Base-by-base conservation (phyloP, 75 land plant genomes). In the Cryptomeria japonica region DNA sequence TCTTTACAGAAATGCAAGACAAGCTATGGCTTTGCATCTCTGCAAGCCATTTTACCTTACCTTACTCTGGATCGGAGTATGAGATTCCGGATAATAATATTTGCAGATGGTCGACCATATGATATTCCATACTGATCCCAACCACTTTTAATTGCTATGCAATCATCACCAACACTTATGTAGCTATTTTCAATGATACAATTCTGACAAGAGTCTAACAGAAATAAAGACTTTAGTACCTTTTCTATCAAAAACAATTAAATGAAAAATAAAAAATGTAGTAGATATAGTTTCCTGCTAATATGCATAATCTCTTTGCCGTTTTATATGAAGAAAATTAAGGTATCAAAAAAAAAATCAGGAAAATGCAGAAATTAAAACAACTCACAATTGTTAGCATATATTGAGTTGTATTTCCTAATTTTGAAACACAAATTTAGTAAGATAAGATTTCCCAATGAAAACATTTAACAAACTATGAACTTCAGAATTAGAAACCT, bases 151-250 rank as follows among this genome's bases (percentile, higher is more conserved):
- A 97, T 95, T 79, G 99, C 99, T 83, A 97, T 92, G 22, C 88
- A 95, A 93, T 97, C 98, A 90, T 97, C 99, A n/a, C 99, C 99
- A 39, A 95, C 97, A 87, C 95, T 94, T 53, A 97, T 97, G 86
- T 96, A 97, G 80, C 98, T 96, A 87, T 97, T 92, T 87, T 97
- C 98, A 58, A 97, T 95, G 64, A 96, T 53, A 91, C 95, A 90
- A 90, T 96, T 93, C 88, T 92, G 88, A 80, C 99, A 97, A 72
- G 99, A 97, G 93, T 97, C 99, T 97, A 92, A 77, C 72, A 68
- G 58, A 70, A 55, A 49, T 9, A 80, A 1, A n/a, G n/a, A 10
- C 49, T 82, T 82, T 82, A 82, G 84, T 82, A 82, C 49, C 47
- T 44, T 82, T 82, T 46, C 28, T 51, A 82, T 44, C 25, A 44